Evolutionary conservation across 75 land plant species (phyloP), one percentile per base, ranked within the genome.

Genomic region (Pinus tabuliformis): DNA sequence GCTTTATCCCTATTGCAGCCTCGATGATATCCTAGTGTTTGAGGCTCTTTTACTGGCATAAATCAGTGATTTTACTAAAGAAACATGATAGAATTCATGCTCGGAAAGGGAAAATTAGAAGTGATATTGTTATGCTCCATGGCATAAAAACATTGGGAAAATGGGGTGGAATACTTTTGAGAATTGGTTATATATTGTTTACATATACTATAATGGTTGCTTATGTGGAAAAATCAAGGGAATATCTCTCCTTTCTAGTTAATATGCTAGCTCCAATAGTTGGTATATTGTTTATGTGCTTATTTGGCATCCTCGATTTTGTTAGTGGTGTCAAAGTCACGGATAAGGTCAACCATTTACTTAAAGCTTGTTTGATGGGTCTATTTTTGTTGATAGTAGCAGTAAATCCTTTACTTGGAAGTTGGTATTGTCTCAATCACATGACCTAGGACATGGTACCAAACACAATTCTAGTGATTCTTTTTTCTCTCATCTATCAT

Each of bases 71-170:
- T 56, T 62, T 94, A 81, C 45, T 77, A 76, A 73, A 72, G 57
- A 71, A 75, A 76, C 86, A 0, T 30, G 71, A 42, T 82, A 82
- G 3, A 80, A 61, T 9, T 14, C 63, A 74, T 80, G 75, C 76
- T 15, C 66, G 52, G 62, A 62, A 26, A 73, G 42, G 11, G 12
- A 3, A 59, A 62, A 62, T 79, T 85, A 17, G 83, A 86, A 59
- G 81, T 91, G 4, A 86, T 94, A 13, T 91, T 94, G 1, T 71
- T 94, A 1, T 78, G 89, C 37, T 89, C 90, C 28, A 94, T 94
- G 97, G 97, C 97, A 4, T 87, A 89, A 57, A 89, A 79, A 91
- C 91, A 49, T 78, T 94, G 61, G 97, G 97, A 21, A 83, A 86
- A 18, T 78, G 75, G 74, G 97, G 97, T 59, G 92, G 86, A 42